Evolutionary conservation across 2,329 filamentous ascomycete genomes (phyloP), one percentile per base, ranked within the genome.

Genomic region (Apiospora marii): DNA sequence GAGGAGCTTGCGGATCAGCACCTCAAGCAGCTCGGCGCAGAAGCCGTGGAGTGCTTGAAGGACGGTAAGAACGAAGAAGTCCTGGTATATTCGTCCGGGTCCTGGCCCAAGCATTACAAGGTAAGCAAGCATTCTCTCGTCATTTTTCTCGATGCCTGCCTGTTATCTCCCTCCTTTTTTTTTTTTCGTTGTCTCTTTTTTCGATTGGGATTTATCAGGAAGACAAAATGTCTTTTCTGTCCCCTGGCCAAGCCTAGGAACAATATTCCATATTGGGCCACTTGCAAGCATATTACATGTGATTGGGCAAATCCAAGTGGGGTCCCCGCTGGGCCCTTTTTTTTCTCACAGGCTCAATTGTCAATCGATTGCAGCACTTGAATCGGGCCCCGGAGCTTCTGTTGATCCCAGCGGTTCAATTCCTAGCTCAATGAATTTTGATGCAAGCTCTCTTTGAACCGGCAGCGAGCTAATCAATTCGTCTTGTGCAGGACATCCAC

Each of bases 401-500:
- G 58, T 64, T 64, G 58, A 64, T 64, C 58, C 53, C 27, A 16
- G 24, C 58, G 4, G 4, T n/a, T 41, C 34, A 61, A 37, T 68
- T 7, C 22, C 37, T 67, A 44, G 64, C 68, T 19, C 46, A 51
- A 34, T 37, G 48, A 69, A 49, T 69, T 48, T 69, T 69, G 68
- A 69, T 27, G 34, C 8, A 48, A n/a, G 34, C 37, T 41, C 37
- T 41, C 37, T 10, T 10, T 41, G 37, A 41, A 41, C 37, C 37
- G 37, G 10, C 37, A 41, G 37, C 22, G 34, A 53, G 68, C 68
- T 70, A 70, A 37, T 4, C 34, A 58, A 58, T 43, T 41, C 37
- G 48, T 51, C 30, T 58, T 13, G 34, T n/a, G 48, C 48, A 70
- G 68, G 48, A 70, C 48, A 70, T 70, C 34, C 37, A 41, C 48